Conservation (phyloP, 164 flowering plant genomes). For the Santalum album region DNA sequence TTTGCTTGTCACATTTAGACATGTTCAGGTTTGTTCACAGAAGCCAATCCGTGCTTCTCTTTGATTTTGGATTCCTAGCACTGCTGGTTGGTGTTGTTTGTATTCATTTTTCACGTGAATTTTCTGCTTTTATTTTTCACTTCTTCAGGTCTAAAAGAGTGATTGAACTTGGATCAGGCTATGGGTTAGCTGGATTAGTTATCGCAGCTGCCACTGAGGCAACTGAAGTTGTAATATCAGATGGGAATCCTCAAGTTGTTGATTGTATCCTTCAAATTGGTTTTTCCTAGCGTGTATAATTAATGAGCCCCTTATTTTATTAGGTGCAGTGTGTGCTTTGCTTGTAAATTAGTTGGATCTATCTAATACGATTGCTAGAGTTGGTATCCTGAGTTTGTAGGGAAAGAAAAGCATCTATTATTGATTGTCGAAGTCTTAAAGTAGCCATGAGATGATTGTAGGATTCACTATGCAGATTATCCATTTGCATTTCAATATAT, state of each 20-base stretch:
- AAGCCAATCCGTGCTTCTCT: neutral
- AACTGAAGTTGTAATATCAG: slow-evolving; percentile 71
- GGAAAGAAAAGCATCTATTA: too few relatives aligned
- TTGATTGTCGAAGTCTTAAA: too few relatives aligned
- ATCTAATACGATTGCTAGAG: too few relatives aligned
- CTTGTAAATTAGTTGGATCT: too few relatives aligned
- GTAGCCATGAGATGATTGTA: too few relatives aligned
- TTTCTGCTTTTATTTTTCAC: neutral
- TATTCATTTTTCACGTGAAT: neutral
- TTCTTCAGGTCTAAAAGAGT: slow-evolving; percentile 54
- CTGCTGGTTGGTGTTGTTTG: neutral
- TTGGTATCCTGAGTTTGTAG: too few relatives aligned
- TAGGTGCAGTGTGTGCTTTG: too few relatives aligned
- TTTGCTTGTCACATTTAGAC: slow-evolving; percentile 57
- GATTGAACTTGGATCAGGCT: slow-evolving; percentile 95
- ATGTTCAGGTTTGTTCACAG: slow-evolving; percentile 52
- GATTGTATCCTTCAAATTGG: slow-evolving; percentile 80
- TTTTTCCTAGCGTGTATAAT: neutral
- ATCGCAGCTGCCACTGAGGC: slow-evolving; percentile 74
- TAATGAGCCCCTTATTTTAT: too few relatives aligned
- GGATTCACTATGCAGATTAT: too few relatives aligned
- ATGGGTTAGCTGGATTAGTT: slow-evolving; percentile 91
- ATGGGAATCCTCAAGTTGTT: slow-evolving; percentile 95
- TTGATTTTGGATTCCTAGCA: neutral
- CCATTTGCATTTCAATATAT: too few relatives aligned